These are phyloP conservation scores for Lolium perenne DNA, from an alignment of 176 grass and related monocot genomes.

Conservation along the genomic window DNA sequence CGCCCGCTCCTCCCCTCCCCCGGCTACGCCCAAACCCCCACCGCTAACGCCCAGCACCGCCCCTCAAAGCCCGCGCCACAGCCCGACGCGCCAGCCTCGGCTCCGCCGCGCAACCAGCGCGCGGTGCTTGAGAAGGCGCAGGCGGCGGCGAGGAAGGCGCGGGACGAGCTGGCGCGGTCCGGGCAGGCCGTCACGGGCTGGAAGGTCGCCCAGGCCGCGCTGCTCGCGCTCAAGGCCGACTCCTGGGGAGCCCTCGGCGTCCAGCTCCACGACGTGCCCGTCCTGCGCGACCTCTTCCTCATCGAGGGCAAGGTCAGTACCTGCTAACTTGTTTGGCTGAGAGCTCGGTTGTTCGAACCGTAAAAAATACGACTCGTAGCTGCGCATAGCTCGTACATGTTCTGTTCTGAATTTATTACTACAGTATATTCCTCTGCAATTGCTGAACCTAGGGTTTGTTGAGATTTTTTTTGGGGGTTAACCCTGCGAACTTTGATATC, in stretches of 20 bases:
- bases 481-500: not conserved
- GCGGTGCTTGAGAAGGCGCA: conserved; percentile 57
- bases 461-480: not conserved
- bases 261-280: conserved; percentile 69
- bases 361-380: too few species aligned
- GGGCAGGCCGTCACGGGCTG: conserved; percentile 78
- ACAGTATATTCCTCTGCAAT: not conserved
- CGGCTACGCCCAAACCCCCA: conserved; percentile 45
- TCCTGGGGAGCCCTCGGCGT: conserved; percentile 77
- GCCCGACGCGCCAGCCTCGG: not conserved
- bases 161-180: conserved; percentile 54
- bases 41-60: conserved; percentile 1
- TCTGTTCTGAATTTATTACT: conserved; percentile 2
- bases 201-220: conserved; percentile 75
- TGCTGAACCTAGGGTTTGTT: not conserved
- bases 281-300: conserved; percentile 68
- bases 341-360: not conserved
- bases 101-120: not conserved
- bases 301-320: conserved; percentile 78
- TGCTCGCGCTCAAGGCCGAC: conserved; percentile 66
- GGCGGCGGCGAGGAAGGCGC: conserved; percentile 54
- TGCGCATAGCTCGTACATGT: not conserved
- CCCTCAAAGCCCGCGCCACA: not conserved
- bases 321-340: not conserved
- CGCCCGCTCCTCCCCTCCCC: conserved; percentile 13